Conservation (phyloP, 129 eudicot genomes). For the Silybum marianum region DNA sequence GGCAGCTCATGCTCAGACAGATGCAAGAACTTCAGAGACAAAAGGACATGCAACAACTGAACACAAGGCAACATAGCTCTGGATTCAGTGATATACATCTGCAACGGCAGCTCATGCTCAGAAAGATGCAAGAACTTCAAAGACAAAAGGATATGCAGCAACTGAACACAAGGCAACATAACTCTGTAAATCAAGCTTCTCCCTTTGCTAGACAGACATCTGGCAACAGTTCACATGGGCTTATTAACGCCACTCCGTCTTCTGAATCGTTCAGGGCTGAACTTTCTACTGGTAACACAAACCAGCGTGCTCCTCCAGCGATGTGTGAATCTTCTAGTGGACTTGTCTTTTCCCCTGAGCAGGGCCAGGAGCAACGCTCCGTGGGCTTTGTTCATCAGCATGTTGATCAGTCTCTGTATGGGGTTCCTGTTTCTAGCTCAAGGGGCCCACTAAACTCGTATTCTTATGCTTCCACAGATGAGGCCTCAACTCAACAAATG, state of each 20-base stretch:
- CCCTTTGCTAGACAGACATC: slow-evolving; percentile 50
- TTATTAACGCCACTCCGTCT: slow-evolving; percentile 50
- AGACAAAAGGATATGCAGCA: slow-evolving; percentile 71
- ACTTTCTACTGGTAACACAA: slow-evolving; percentile 48
- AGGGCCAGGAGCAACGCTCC: slow-evolving; percentile 55
- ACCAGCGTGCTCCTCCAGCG: slow-evolving; percentile 51
- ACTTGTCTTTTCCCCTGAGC: slow-evolving; percentile 49
- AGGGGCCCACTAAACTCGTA: slow-evolving; percentile 45
- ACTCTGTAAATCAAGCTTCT: slow-evolving; percentile 46
- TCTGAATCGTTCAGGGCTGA: slow-evolving; percentile 58
- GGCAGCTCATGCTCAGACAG: slow-evolving; percentile 65
- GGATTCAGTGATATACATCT: slow-evolving; percentile 68
- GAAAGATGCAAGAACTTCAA: slow-evolving; percentile 86
- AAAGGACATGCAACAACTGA: slow-evolving; percentile 59
- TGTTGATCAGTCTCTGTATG: slow-evolving; percentile 72
- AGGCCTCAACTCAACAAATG: slow-evolving; percentile 45
- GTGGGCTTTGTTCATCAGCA: slow-evolving; percentile 59
- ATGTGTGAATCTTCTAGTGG: slow-evolving; percentile 57
- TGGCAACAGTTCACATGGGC: slow-evolving; percentile 42
- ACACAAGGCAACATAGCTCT: slow-evolving; percentile 54
- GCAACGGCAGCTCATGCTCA: slow-evolving; percentile 75
- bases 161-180: slow-evolving; percentile 50
- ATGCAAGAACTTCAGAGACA: slow-evolving; percentile 92
- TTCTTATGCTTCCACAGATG: slow-evolving; percentile 38
- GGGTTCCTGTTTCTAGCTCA: slow-evolving; percentile 72